Base-by-base conservation (phyloP, 2,329 filamentous ascomycete genomes). In the Neoarthrinium moseri region DNA sequence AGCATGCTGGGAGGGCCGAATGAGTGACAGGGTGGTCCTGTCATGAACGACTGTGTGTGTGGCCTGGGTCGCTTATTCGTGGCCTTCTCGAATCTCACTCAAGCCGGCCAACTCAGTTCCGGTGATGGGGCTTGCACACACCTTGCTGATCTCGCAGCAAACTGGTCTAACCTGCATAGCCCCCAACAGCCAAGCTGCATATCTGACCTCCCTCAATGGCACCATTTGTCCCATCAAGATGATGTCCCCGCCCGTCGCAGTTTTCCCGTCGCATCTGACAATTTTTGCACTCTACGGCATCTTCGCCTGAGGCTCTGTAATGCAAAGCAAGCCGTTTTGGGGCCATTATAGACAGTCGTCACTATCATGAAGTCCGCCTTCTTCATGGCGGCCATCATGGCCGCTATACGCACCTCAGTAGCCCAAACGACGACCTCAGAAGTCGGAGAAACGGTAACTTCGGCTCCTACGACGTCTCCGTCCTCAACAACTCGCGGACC, bases 301-400 rank as follows among this genome's bases (percentile, higher is more conserved):
- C 22, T 17, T 7, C 20, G 6, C 22, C 18, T 17, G 22, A 20
- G 33, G 20, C 22, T 10, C 10, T 12, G 15, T 13, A 6, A 32
- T 13, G 24, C 13, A 29, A 21, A 40, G 30, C 12, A 40, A 18
- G 17, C 22, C 23, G 15, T 40, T 17, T 5, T 17, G 12, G 17
- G 4, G 15, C 15, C 15, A 40, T 18, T 35, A 35, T 21, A 20
- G 12, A 20, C 18, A 21, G 18, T 20, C 18, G 17, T 12, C 12
- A 35, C 37, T 18, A 29, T 12, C 37, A 40, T 40, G 35, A 38
- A 38, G 35, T 38, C 35, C n/a, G 22, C 22, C 12, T 38, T 38
- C n/a, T n/a, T 38, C 22, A 22, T 21, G 4, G 21, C 35, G 35
- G 35, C 35, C 37, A 40, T 40, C 22, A n/a, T 29, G 37, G 37